Percentiles rank a stretch among this genome's conserved stretches.
phyloP scores from a whole-genome alignment of 2,329 filamentous ascomycete genomes.

The Cercospora sojina region DNA sequence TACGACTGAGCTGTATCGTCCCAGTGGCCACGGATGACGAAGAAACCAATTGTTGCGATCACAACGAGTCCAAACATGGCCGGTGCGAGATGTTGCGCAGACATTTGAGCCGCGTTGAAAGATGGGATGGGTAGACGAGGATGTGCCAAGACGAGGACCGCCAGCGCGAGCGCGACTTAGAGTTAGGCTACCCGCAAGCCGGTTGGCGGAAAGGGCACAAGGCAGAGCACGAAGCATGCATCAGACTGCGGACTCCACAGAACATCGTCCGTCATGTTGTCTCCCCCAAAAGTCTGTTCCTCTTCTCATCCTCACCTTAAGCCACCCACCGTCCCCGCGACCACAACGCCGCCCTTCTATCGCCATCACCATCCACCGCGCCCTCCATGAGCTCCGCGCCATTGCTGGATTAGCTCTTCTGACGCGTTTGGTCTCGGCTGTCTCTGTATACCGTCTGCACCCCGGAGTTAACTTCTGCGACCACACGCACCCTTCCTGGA shows the following conservation, averaged over 20 bases:
- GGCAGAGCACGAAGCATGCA: not conserved
- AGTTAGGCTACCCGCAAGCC: not conserved
- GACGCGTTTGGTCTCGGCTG: constrained; percentile 10
- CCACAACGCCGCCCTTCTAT: constrained; percentile 13
- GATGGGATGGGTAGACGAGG: not conserved
- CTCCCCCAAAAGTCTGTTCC: constrained; percentile 7
- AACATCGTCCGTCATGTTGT: constrained; percentile 2
- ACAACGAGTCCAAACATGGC: constrained; percentile 32
- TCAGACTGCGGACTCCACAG: constrained; percentile 2
- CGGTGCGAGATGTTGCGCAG: constrained; percentile 1
- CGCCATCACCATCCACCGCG: not conserved
- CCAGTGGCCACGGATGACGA: too few species aligned
- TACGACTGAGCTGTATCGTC: not conserved
- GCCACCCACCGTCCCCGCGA: constrained; percentile 5
- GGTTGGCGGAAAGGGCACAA: constrained; percentile 4
- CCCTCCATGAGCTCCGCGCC: not conserved
- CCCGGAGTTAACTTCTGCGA: constrained; percentile 10
- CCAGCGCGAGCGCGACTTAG: not conserved
- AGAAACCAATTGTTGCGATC: constrained; percentile 11
- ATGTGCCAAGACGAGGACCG: constrained; percentile 8
- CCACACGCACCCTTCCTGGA: constrained; percentile 13
- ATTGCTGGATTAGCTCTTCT: not conserved
- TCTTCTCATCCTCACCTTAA: constrained; percentile 3
- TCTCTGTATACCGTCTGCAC: constrained; percentile 7
- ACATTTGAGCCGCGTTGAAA: not conserved